These are phyloP conservation scores for Neckera pumila DNA, from an alignment of 225 moss, liverwort and hornwort genomes.

Conservation along the genomic window DNA sequence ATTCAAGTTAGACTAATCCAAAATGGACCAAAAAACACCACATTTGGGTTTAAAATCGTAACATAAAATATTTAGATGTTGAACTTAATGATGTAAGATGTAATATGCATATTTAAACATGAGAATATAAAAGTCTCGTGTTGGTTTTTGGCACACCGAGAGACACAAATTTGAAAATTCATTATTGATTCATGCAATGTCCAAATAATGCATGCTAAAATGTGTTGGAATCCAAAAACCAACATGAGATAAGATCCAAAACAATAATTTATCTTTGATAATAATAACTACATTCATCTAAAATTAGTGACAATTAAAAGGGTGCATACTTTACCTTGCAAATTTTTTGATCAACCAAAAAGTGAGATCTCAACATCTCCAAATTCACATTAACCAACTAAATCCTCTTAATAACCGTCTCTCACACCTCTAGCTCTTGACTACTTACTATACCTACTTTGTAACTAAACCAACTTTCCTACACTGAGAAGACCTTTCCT, in stretches of 20 bases:
- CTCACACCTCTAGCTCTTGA: background rate
- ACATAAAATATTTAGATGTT: background rate
- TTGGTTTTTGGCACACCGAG: accelerated
- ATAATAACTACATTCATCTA: accelerated
- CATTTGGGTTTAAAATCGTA: background rate
- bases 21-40: background rate
- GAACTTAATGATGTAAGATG: background rate
- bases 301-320: too few species aligned
- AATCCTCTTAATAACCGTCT: background rate
- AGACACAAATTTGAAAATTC: background rate
- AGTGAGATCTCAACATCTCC: background rate
- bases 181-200: accelerated
- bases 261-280: accelerated
- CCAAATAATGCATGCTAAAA: background rate
- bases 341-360: background rate
- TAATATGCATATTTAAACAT: background rate
- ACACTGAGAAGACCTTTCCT: too few species aligned
- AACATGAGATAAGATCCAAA: background rate
- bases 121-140: accelerated
- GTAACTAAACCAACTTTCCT: background rate
- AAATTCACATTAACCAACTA: background rate
- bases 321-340: accelerated
- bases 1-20: background rate
- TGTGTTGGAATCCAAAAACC: background rate
- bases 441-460: background rate